These are phyloP conservation scores for Leptographium galeiforme DNA, from an alignment of 2,329 filamentous ascomycete genomes.

Conservation along the genomic window DNA sequence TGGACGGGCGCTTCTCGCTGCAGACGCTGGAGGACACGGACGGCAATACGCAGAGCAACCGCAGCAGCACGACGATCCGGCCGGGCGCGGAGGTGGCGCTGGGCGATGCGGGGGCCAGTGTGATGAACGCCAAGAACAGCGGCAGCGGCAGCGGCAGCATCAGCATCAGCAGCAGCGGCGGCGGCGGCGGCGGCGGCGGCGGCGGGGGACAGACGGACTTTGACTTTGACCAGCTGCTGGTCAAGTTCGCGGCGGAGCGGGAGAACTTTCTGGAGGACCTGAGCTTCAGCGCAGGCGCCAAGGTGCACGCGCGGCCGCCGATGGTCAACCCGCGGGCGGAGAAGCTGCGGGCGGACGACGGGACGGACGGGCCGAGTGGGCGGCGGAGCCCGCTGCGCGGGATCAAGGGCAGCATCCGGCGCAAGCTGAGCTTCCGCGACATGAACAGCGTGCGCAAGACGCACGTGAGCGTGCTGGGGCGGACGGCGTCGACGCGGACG, in stretches of 20 bases:
- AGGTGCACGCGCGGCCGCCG: slow-evolving; percentile 53
- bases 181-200: too few species aligned
- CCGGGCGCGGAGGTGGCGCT: not conserved
- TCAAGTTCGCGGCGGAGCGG: slow-evolving; percentile 91
- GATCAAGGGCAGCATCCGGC: slow-evolving; percentile 73
- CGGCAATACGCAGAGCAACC: slow-evolving; percentile 45
- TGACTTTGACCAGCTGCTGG: slow-evolving; percentile 84
- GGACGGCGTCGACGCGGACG: slow-evolving; percentile 53
- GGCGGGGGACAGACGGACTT: slow-evolving; percentile 43
- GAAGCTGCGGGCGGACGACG: slow-evolving; percentile 65
- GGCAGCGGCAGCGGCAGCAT: slow-evolving; percentile 19
- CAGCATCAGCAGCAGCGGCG: too few species aligned
- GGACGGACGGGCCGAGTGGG: slow-evolving; percentile 27
- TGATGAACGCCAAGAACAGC: slow-evolving; percentile 7
- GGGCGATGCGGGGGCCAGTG: not conserved
- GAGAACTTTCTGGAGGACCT: slow-evolving; percentile 90
- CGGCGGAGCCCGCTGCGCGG: slow-evolving; percentile 42
- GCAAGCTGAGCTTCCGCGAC: slow-evolving; percentile 84
- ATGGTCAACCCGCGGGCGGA: slow-evolving; percentile 72
- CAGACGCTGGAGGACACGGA: slow-evolving; percentile 43
- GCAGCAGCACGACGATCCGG: slow-evolving; percentile 49
- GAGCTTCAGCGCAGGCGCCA: slow-evolving; percentile 73
- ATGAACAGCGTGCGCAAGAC: slow-evolving; percentile 56
- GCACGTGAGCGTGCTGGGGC: not conserved
- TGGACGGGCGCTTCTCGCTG: slow-evolving; percentile 33